These are phyloP conservation scores for Stephania yunnanensis DNA, from an alignment of 164 flowering plant genomes.

Conservation along the genomic window DNA sequence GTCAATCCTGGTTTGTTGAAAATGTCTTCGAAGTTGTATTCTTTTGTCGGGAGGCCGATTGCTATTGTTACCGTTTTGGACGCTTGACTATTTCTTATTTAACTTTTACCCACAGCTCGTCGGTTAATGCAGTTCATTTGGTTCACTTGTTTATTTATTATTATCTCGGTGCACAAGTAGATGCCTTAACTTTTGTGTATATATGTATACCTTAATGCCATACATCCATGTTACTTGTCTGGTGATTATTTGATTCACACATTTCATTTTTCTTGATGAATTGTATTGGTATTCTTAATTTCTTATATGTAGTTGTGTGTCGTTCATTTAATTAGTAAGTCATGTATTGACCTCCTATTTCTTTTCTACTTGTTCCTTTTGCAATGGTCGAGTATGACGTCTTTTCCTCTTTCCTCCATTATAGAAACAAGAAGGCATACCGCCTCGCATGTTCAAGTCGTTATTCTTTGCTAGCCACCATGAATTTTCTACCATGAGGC, in stretches of 20 bases:
- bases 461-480: conserved; percentile 21
- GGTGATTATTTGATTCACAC: neutral
- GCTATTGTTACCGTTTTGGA: neutral
- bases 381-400: neutral
- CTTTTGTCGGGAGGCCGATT: neutral
- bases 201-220: neutral
- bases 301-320: neutral
- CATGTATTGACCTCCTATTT: neutral
- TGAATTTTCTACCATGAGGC: conserved; percentile 75
- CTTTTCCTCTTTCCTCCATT: conserved; percentile 10
- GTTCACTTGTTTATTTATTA: neutral
- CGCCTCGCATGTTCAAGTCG: conserved; percentile 49
- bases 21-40: neutral
- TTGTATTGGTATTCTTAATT: neutral
- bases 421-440: conserved; percentile 39
- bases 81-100: neutral
- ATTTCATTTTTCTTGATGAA: neutral
- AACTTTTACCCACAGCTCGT: neutral
- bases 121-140: neutral
- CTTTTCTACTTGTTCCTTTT: neutral
- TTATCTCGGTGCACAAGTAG: neutral
- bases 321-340: neutral
- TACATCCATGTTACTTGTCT: neutral
- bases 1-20: neutral
- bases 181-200: neutral